A percentile compares a stretch with the other conserved stretches of the same genome.
phyloP scores from a whole-genome alignment of 352 stramenopile genomes.

The Globisporangium megalacanthum region DNA sequence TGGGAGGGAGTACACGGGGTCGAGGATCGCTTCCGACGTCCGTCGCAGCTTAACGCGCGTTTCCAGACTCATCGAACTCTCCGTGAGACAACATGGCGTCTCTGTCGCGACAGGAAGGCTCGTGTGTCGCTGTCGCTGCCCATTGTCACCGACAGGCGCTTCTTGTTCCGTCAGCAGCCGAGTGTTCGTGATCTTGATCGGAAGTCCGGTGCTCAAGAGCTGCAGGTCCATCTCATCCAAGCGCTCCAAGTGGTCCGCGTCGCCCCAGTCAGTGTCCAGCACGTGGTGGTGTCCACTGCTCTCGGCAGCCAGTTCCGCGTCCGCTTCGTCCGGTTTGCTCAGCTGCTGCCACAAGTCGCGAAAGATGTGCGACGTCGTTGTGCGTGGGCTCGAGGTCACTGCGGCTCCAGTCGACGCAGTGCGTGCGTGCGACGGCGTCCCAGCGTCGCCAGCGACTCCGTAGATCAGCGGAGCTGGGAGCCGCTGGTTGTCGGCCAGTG shows the following conservation, averaged over 20 bases:
- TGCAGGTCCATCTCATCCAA: slow-evolving; percentile 62
- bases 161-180: background rate
- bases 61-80: slow-evolving; percentile 3
- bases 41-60: slow-evolving; percentile 9
- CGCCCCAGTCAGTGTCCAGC: slow-evolving; percentile 26
- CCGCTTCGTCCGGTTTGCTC: slow-evolving; percentile 58
- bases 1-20: slow-evolving; percentile 31
- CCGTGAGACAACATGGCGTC: background rate
- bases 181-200: slow-evolving; percentile 28
- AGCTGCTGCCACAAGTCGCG: slow-evolving; percentile 77
- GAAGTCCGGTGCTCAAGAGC: slow-evolving; percentile 43
- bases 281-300: slow-evolving; percentile 14
- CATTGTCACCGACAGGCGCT: background rate
- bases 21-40: slow-evolving; percentile 36
- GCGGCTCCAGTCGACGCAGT: slow-evolving; percentile 18
- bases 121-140: background rate
- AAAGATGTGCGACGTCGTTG: slow-evolving; percentile 50
- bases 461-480: slow-evolving; percentile 10
- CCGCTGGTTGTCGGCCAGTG: slow-evolving; percentile 1
- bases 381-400: slow-evolving; percentile 19
- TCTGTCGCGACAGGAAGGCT: background rate
- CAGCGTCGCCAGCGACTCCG: slow-evolving; percentile 18
- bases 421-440: slow-evolving; percentile 16
- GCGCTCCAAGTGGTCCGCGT: slow-evolving; percentile 21
- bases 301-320: slow-evolving; percentile 13